A percentile compares a stretch with the other conserved stretches of the same genome.
Conservation (phyloP, 2,329 filamentous ascomycete genomes). For the Sclerotinia glacialis region DNA sequence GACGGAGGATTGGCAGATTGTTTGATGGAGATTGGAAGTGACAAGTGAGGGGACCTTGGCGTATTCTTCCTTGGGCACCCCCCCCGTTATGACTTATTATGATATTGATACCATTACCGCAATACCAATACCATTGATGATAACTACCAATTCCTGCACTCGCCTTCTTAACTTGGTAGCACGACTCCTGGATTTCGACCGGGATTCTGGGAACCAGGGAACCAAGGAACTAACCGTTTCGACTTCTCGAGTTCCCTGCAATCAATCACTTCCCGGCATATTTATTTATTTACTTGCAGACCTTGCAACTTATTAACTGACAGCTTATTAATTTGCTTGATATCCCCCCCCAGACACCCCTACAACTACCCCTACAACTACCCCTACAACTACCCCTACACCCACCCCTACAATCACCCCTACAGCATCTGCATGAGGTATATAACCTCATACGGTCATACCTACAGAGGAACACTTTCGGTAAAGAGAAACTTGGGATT, state of each 20-base stretch:
- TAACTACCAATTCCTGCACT: no score
- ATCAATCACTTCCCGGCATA: constrained; percentile 14
- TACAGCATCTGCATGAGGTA: constrained; percentile 15
- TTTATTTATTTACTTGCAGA: neutral
- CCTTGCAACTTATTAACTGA: neutral
- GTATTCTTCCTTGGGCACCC: neutral
- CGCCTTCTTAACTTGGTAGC: neutral
- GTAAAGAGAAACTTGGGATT: constrained; percentile 11
- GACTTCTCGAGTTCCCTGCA: constrained; percentile 22
- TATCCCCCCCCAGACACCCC: neutral
- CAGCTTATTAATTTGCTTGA: neutral
- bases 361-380: constrained; percentile 6
- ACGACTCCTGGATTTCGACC: neutral
- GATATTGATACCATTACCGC: no score
- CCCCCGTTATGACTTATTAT: neutral
- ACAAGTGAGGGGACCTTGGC: neutral
- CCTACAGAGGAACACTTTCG: neutral
- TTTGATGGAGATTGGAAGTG: constrained; percentile 4
- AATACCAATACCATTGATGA: no score
- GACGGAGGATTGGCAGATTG: neutral
- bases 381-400: constrained; percentile 10
- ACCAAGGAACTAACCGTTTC: constrained; percentile 18
- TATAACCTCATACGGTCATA: neutral
- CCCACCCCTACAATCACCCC: constrained; percentile 10
- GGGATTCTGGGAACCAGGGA: constrained; percentile 17